Evolutionary conservation across 305 asterid genomes (phyloP), one percentile per base, ranked within the genome.

Genomic region (Rubia balearica): DNA sequence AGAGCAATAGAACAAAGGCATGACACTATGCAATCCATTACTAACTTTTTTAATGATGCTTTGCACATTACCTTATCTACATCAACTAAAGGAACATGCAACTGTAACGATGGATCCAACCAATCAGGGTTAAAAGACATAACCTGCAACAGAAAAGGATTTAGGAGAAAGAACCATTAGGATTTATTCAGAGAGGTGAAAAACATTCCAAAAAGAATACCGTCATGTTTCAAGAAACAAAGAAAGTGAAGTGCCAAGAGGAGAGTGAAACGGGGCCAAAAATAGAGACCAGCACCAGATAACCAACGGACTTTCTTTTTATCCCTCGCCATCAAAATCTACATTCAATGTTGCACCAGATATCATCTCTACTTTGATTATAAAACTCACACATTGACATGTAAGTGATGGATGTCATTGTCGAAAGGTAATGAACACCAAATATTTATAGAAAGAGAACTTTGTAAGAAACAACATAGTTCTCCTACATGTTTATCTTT

Each of bases 51-150:
- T 38, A 27, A 41, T 10, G 65, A 74, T n/a, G 27, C 56, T 68
- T 45, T 16, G 19, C 59, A 75, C 65, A 62, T 33, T 75, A 93
- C 98, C 98, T 93, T 93, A 72, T 93, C 98, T 68, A 93, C 96
- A 82, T 93, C 98, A 74, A 80, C 96, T 79, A 93, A 77, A 67
- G 98, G 98, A 70, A 90, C 97, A 65, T 76, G 92, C 78, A 79
- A 82, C 80, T 85, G 97, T 69, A 86, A 59, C 40, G 94, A 85
- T 61, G 96, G 89, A 70, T 89, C 85, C 88, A 90, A 76, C 97
- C 96, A 90, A 77, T 86, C 84, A 72, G 96, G 92, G 41, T 90
- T 74, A 64, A 90, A 84, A 42, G 87, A 76, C 63, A 87, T 79
- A 78, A 79, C 86, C 98, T 93, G 92, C 67, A 85, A 82, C 69